Base-by-base conservation (phyloP, 2,329 filamentous ascomycete genomes). In the Cytospora piceicola region DNA sequence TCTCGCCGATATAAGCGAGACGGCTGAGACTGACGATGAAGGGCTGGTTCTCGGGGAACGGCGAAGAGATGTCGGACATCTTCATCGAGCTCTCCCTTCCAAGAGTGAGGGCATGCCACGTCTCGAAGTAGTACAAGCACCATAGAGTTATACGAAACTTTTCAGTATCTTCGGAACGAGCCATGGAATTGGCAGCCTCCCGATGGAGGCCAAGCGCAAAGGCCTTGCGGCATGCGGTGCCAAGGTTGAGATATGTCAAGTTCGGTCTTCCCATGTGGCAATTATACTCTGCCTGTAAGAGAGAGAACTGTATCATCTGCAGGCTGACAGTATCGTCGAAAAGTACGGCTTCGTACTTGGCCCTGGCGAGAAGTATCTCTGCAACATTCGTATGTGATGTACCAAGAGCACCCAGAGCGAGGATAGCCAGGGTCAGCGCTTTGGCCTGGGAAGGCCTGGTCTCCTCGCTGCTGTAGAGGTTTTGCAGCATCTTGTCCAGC, bases 311-410 rank as follows among this genome's bases (percentile, higher is more conserved):
- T 4, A 75, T 70, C 72, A 75, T 75, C 3, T 70, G 69, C n/a
- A 75, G 61, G 7, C 71, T 75, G n/a, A 75, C 73, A 7, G 71
- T 70, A 29, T 75, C 73, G 32, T 75, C 73, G 39, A 71, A 75
- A 4, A 71, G 54, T 2, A 68, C 54, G 1, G 70, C 72, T 46
- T 72, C 70, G 12, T 67, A 69, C 54, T 74, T 73, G 32, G 73
- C 72, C 53, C 71, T 68, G 9, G 66, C 67, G 32, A 73, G 68
- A 2, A 75, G 61, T 9, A 69, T 58, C 36, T 75, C 73, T 2
- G 72, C 73, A 22, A 65, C 27, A 54, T 71, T 65, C 0, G 72
- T 74, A 3, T 72, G 67, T 22, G 69, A 52, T 1, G 73, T 72
- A 29, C 67, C 61, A 9, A 74, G 58, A 5, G 72, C 73, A 4